Evolutionary conservation across 106 monocot genomes (phyloP), one percentile per base, ranked within the genome.

Genomic region (Apostasia shenzhenica): DNA sequence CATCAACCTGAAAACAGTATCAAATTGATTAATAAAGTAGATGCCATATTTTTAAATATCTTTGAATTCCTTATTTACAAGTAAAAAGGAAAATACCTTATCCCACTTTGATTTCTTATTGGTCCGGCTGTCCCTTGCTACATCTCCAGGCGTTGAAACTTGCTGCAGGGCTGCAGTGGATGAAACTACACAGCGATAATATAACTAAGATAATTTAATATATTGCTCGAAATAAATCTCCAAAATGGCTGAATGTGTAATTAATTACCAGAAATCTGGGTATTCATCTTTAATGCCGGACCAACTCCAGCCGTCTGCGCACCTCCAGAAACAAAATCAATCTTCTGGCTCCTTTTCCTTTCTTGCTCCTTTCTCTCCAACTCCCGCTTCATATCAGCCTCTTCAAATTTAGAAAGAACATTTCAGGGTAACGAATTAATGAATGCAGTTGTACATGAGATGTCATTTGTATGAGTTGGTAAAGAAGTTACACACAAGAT

Each of bases 61-160:
- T 44, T 13, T 55, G 7, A 26, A 63, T 1, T 57, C 7, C 61
- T 67, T 14, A 63, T 40, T 26, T 52, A 63, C 42, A 8, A 44
- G 5, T 37, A 41, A 55, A 1, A 45, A 77, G 54, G 45, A 55
- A 9, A 41, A 52, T 63, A 97, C 95, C 92, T 97, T 97, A 71
- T 97, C 95, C 95, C 95, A 97, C 71, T 97, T 97, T 61, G 89
- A 73, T 72, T 97, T 97, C 75, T 92, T 97, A 76, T 76, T 80
- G 12, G 74, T 85, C 58, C 86, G 85, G 58, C 8, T 64, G 2
- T 95, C 91, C 76, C 67, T 86, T 1, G 78, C 13, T 41, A 72
- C 76, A 78, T 89, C 88, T 58, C 42, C 68, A 72, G 48, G 54
- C 57, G 65, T 8, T 46, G 77, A 54, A 59, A 41, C 70, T 45